A percentile compares a stretch with the other conserved stretches of the same genome.
These are phyloP conservation scores for Coemansia biformis DNA, from an alignment of 192 early-diverging fungal species.

Conservation along the genomic window DNA sequence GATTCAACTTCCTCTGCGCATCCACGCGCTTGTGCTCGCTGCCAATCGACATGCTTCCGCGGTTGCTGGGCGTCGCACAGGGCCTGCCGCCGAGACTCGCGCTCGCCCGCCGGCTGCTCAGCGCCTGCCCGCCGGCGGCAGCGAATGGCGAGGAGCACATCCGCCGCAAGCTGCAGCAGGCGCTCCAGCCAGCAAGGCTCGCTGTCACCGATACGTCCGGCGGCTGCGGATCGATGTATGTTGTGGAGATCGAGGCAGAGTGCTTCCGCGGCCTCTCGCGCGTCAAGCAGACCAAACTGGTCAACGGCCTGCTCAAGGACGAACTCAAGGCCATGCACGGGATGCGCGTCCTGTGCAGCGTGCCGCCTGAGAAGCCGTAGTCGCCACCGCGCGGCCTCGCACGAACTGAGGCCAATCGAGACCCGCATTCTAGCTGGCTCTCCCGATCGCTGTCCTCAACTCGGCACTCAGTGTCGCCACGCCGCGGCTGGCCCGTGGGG, in stretches of 20 bases:
- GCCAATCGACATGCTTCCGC: no score
- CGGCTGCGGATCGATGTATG: slow-evolving; percentile 98
- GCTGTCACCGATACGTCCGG: slow-evolving; percentile 80
- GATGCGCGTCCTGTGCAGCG: slow-evolving; percentile 51
- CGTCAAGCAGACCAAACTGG: slow-evolving; percentile 88
- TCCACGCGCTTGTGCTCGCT: no score
- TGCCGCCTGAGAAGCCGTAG: slow-evolving; percentile 11
- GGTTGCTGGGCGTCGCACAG: no score
- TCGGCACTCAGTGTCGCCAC: no score
- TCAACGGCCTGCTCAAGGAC: slow-evolving; percentile 79
- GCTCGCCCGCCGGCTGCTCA: no score
- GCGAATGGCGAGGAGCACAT: slow-evolving; percentile 67
- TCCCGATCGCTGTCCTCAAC: no score
- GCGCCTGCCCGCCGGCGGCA: background rate
- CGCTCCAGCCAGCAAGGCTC: slow-evolving; percentile 65
- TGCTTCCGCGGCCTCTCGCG: slow-evolving; percentile 69
- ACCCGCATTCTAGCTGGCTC: no score
- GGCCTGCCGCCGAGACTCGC: no score
- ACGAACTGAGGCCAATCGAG: no score
- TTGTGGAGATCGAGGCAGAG: slow-evolving; percentile 77
- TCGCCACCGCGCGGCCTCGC: no score
- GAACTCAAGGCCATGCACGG: slow-evolving; percentile 95
- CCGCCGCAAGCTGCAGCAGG: slow-evolving; percentile 65
- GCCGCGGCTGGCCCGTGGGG: no score
- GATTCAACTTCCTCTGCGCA: no score